Percentiles rank a stretch among this genome's conserved stretches.
Conservation (phyloP, 345 rosid species). For the Citrus unshiu region DNA sequence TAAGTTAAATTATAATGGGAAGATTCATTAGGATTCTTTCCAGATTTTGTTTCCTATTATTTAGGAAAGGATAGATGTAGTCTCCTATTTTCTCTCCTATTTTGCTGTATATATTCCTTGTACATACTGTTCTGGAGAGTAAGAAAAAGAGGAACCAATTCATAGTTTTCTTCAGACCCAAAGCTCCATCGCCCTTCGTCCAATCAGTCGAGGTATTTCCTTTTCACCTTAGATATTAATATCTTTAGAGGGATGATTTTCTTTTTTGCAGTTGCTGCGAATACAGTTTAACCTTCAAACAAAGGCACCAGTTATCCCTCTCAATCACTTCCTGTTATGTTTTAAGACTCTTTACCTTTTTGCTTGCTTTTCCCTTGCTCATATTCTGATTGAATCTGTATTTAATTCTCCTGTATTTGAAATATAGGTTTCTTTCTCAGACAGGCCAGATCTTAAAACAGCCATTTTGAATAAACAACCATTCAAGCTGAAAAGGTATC, state of each 20-base stretch:
- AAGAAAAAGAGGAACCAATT: no score
- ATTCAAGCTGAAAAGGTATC: conserved; percentile 31
- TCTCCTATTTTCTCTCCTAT: no score
- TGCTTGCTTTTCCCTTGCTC: neutral
- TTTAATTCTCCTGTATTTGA: conserved; percentile 2
- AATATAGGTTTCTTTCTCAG: conserved; percentile 33
- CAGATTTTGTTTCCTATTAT: no score
- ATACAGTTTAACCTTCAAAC: neutral
- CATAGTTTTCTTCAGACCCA: neutral
- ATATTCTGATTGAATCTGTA: neutral
- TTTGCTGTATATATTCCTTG: no score
- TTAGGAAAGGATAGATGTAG: no score
- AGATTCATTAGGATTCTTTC: no score
- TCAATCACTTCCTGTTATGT: neutral
- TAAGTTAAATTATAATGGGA: no score
- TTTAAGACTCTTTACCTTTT: neutral
- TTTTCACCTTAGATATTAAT: neutral
- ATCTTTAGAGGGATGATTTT: neutral
- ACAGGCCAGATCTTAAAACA: conserved; percentile 21
- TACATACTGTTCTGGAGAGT: no score
- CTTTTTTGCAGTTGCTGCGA: neutral
- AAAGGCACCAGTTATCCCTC: neutral
- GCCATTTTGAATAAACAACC: conserved; percentile 32
- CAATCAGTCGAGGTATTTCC: conserved; percentile 30
- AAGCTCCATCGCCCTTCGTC: conserved; percentile 35